Conservation (phyloP, 306 rosid species). For the Rosa rugosa region DNA sequence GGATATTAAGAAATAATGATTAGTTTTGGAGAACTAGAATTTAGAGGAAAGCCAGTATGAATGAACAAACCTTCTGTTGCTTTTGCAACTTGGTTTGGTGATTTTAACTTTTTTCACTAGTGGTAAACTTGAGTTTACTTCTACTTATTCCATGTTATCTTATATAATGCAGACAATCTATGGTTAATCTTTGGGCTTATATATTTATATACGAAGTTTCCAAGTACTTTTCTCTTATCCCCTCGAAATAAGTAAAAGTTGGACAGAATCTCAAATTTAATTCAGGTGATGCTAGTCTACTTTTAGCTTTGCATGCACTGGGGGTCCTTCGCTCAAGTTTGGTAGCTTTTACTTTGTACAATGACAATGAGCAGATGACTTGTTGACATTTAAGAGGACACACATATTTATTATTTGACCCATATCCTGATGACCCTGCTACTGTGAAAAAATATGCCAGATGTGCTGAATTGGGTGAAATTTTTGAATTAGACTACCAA, state of each 20-base stretch:
- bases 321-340: background rate
- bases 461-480: too few relatives aligned
- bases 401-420: too few relatives aligned
- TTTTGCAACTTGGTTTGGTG: background rate
- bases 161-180: background rate
- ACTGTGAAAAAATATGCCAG: too few relatives aligned
- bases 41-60: background rate
- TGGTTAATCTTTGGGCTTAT: background rate
- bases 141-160: background rate
- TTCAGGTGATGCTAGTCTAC: background rate
- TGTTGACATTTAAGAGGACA: background rate
- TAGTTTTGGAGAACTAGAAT: background rate
- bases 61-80: background rate
- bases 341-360: background rate
- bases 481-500: too few relatives aligned
- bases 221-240: background rate
- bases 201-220: background rate
- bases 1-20: background rate
- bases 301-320: background rate
- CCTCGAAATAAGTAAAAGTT: background rate
- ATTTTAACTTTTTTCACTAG: background rate
- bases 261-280: background rate
- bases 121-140: background rate
- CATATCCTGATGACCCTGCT: too few relatives aligned
- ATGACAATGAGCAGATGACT: background rate